Percentiles rank a stretch among this genome's conserved stretches.
phyloP scores from a whole-genome alignment of 2,329 filamentous ascomycete genomes.

The Verticillium dahliae region DNA sequence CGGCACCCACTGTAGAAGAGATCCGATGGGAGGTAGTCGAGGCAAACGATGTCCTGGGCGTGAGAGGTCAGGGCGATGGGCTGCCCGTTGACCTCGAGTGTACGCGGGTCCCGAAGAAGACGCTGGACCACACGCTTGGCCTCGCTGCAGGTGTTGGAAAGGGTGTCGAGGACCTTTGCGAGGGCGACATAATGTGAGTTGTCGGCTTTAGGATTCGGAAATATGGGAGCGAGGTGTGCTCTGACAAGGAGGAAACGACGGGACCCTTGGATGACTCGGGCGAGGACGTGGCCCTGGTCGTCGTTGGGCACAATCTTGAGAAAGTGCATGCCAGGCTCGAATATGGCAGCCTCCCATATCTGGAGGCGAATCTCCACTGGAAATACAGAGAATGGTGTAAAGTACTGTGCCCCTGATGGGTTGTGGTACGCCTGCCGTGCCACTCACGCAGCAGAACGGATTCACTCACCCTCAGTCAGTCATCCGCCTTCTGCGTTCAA shows the following conservation, averaged over 20 bases:
- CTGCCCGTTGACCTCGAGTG: slow-evolving; percentile 18
- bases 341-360: slow-evolving; percentile 24
- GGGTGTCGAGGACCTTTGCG: slow-evolving; percentile 10
- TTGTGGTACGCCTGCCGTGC: not conserved
- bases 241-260: slow-evolving; percentile 2
- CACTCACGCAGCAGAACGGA: not conserved
- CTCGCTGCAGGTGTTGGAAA: slow-evolving; percentile 9
- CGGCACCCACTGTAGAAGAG: slow-evolving; percentile 18
- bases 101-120: slow-evolving; percentile 5
- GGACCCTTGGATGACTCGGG: not conserved
- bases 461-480: not conserved
- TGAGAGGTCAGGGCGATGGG: slow-evolving; percentile 15
- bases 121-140: slow-evolving; percentile 1
- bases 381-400: slow-evolving; percentile 22
- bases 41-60: slow-evolving; percentile 22
- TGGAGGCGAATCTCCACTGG: slow-evolving; percentile 26
- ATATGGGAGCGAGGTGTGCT: slow-evolving; percentile 17
- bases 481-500: not conserved
- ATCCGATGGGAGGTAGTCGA: slow-evolving; percentile 25
- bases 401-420: slow-evolving; percentile 21
- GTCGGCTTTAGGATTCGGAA: slow-evolving; percentile 20
- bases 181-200: slow-evolving; percentile 24
- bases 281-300: slow-evolving; percentile 10
- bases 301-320: slow-evolving; percentile 19
- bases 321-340: slow-evolving; percentile 27